These are phyloP conservation scores for Camptophora hylomeconis DNA, from an alignment of 2,329 filamentous ascomycete genomes.

Conservation along the genomic window DNA sequence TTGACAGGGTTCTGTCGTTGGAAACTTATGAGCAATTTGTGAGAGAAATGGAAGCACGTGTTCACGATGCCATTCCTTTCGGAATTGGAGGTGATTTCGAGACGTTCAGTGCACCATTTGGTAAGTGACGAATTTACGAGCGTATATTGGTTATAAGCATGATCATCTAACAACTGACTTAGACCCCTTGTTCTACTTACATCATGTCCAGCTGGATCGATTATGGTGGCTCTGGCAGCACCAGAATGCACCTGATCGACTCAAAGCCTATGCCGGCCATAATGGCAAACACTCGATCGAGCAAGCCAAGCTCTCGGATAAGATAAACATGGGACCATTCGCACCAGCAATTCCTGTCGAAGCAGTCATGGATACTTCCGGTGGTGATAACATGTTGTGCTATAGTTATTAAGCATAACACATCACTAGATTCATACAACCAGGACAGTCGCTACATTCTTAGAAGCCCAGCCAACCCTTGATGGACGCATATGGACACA, in stretches of 20 bases:
- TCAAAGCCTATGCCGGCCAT: constrained; percentile 13
- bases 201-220: constrained; percentile 21
- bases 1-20: background rate
- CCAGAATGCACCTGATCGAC: constrained; percentile 7
- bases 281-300: no score
- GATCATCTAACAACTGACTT: constrained; percentile 1
- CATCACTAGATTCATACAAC: no score
- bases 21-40: constrained; percentile 3
- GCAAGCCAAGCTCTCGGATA: no score
- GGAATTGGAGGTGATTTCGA: constrained; percentile 5
- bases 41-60: constrained; percentile 2
- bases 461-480: no score
- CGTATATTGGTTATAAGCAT: background rate
- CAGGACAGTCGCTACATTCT: no score
- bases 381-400: no score
- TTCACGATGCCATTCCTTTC: constrained; percentile 5
- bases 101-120: constrained; percentile 3
- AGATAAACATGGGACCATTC: no score
- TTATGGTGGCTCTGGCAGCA: constrained; percentile 22
- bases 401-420: no score
- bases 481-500: no score
- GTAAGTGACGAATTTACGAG: constrained; percentile 1
- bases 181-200: constrained; percentile 23
- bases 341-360: no score
- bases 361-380: no score